Conservation (phyloP, 1,139 yeast genomes). For the Geotrichum siamense region DNA sequence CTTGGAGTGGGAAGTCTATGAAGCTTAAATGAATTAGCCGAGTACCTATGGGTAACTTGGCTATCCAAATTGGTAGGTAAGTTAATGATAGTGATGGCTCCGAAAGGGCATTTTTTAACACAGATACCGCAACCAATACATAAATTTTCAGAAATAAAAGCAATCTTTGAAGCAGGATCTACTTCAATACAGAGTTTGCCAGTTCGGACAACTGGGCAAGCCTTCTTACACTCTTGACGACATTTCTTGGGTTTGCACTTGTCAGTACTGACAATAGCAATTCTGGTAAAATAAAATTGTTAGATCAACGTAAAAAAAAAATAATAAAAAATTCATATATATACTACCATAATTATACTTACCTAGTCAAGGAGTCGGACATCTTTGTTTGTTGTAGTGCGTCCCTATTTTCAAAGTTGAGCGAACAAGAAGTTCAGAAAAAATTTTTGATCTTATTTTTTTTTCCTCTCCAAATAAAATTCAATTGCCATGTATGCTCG, state of each 20-base stretch:
- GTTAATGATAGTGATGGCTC: conserved; percentile 90
- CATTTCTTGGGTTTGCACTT: conserved; percentile 97
- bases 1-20: conserved; percentile 97
- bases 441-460: no score
- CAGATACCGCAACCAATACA: conserved; percentile 99
- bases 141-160: conserved; percentile 88
- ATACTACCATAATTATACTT: background rate
- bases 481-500: no score
- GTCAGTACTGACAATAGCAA: conserved; percentile 89
- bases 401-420: no score
- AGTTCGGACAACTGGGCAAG: conserved; percentile 96
- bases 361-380: conserved; percentile 15
- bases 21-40: conserved; percentile 94
- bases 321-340: conserved; percentile 5
- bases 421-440: no score
- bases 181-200: conserved; percentile 98
- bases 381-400: no score
- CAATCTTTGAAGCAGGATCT: conserved; percentile 80
- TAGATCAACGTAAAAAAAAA: background rate
- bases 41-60: conserved; percentile 93
- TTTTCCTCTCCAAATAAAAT: no score
- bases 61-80: conserved; percentile 89
- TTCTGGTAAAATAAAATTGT: conserved; percentile 28
- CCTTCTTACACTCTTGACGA: conserved; percentile 93
- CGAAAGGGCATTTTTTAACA: conserved; percentile 96